Evolutionary conservation across 306 rosid genomes (phyloP), one percentile per base, ranked within the genome.

Genomic region (Cicer chorassanicum): DNA sequence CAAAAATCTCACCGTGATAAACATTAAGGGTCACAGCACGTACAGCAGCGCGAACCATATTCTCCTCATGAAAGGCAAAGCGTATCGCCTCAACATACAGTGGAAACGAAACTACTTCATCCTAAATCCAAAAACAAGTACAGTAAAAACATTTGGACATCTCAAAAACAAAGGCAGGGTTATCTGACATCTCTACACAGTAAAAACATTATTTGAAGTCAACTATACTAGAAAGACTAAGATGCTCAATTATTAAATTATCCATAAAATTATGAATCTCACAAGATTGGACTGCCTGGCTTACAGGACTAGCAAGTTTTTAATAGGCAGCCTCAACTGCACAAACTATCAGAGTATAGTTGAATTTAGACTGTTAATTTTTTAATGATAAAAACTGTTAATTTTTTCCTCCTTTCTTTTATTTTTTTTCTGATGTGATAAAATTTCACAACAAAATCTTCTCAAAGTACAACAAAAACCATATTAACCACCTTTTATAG

Each of bases 51-150:
- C 96, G 96, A 64, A 91, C 73, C 98, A 91, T 93, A 82, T 46
- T 91, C 86, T 93, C 97, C 88, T 87, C 97, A 49, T 93, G 98
- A 89, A 88, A 93, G 79, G 97, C 96, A 89, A 87, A 91, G 78
- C 75, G 85, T 80, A 89, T 89, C 44, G 97, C 98, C 91, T 89
- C 97, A 68, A 79, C 92, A 91, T 93, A 93, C 57, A 93, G 83
- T 46, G 98, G 98, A 85, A 93, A 93, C 49, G 97, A 93, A 88
- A 91, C 87, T 74, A 93, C 92, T 80, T 93, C 91, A 75, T 91
- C 98, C 98, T 93, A 85, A 42, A 88, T 29, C 68, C 70, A 86
- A 12, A 76, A 68, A 68, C 46, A 68, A 68, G 24, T 60, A 71
- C 16, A 63, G 62, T 68, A 55, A 72, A 79, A 13, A 68, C 12